phyloP scores from a whole-genome alignment of 106 monocot genomes.

The Posidonia australis region DNA sequence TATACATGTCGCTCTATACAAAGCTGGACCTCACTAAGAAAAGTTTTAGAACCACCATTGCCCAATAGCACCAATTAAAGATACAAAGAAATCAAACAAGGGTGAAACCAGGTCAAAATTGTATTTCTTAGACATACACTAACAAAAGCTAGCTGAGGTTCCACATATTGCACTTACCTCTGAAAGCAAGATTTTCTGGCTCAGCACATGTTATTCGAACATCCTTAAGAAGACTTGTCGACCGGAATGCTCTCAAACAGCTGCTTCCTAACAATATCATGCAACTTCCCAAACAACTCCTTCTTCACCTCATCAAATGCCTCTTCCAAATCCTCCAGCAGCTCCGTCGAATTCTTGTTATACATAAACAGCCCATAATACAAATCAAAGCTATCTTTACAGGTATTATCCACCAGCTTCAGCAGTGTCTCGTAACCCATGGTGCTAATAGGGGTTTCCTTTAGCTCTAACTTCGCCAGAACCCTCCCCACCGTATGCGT shows the following conservation, averaged over 20 bases:
- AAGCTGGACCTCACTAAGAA: no score
- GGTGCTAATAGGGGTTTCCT: constrained; percentile 43
- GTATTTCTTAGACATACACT: no score
- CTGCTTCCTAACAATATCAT: constrained; percentile 40
- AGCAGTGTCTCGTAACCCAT: constrained; percentile 59
- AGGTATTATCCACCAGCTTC: constrained; percentile 38
- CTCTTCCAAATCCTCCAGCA: constrained; percentile 37
- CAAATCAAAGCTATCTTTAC: constrained; percentile 56
- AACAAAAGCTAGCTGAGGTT: no score
- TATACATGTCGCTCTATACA: no score
- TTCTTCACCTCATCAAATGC: constrained; percentile 45
- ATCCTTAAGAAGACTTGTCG: no score
- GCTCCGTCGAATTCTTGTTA: constrained; percentile 54
- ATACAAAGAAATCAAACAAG: no score
- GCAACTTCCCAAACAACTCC: constrained; percentile 45
- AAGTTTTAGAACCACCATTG: no score
- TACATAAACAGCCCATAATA: constrained; percentile 70
- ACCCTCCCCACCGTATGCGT: constrained; percentile 62
- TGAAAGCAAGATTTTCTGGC: no score
- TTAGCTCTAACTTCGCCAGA: constrained; percentile 36
- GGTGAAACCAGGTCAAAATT: no score
- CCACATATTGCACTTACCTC: no score
- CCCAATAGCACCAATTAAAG: no score
- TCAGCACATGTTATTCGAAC: no score
- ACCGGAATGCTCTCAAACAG: constrained; percentile 20